Evolutionary conservation across 805 yeast species (phyloP).

Genomic region (Pichia pseudocactophila): DNA sequence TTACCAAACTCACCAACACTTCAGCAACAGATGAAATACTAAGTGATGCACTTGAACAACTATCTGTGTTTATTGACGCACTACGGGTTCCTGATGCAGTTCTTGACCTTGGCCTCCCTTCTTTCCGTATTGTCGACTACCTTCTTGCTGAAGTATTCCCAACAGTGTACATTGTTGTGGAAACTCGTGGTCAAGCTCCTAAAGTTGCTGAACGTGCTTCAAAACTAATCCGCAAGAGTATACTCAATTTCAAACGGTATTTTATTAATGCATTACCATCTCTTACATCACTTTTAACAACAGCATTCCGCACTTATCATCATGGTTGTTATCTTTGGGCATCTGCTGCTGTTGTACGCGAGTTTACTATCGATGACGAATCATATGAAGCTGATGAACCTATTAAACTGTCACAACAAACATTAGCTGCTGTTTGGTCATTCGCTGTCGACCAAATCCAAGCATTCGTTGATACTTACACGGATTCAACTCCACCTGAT

Average conservation of each 20-base stretch:
- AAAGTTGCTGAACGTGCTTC: constrained; percentile 67
- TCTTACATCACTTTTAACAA: constrained; percentile 56
- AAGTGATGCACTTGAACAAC: constrained; percentile 68
- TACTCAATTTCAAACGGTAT: constrained; percentile 53
- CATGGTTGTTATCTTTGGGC: constrained; percentile 87
- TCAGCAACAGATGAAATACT: constrained; percentile 37
- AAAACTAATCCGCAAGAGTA: constrained; percentile 56
- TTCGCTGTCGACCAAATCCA: constrained; percentile 62
- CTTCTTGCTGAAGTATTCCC: constrained; percentile 51
- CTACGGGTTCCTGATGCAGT: constrained; percentile 41
- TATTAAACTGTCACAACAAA: constrained; percentile 11
- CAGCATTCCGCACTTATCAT: constrained; percentile 60
- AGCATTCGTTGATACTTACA: constrained; percentile 39
- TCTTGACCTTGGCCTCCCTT: too few species aligned
- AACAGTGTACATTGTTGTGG: constrained; percentile 37
- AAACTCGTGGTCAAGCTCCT: constrained; percentile 47
- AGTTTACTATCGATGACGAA: constrained; percentile 49
- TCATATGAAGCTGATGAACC: constrained; percentile 6
- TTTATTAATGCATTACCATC: constrained; percentile 36
- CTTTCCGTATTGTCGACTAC: too few species aligned
- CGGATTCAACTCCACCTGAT: constrained; percentile 34
- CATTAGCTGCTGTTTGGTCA: constrained; percentile 41
- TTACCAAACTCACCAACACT: constrained; percentile 13
- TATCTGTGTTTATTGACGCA: constrained; percentile 50
- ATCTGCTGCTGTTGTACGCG: constrained; percentile 71